Base-by-base conservation (phyloP, 805 yeast genomes). In the Jamesozyma rosinii region DNA sequence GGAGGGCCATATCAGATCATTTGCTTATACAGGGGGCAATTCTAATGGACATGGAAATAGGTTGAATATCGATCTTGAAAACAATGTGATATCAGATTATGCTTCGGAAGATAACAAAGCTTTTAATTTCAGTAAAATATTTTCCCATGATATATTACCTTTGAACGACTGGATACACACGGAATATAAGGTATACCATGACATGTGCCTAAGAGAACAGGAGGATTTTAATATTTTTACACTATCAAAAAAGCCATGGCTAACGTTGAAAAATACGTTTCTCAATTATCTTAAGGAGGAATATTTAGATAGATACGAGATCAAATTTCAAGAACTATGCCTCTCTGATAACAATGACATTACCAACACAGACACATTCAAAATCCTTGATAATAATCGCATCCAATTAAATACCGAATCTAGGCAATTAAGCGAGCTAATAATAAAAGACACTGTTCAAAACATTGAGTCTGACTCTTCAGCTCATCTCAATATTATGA, bases 1-100 rank as follows among this genome's bases (percentile, higher is more conserved):
- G 21, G 47, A 53, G 19, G 69, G 69, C 1, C 55, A 53, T 20
- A 52, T 66, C 4, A 53, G 72, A 15, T 58, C 55, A 32, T 57
- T 58, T 38, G 57, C 54, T 5, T 61, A 57, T 30, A 42, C 54
- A 35, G 17, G 10, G 4, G 35, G 20, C 10, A 32, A 11, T 32
- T 30, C 14, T 27, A 19, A 13, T 6, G 17, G 8, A 20, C 13
- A 36, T 13, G 29, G 15, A 5, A n/a, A 36, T 3, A 9, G n/a
- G 6, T 14, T 22, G 5, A 22, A 21, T 8, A 42, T 57, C 10
- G 56, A 60, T 38, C 54, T 50, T 38, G 44, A 49, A 4, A 44
- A 46, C 17, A 47, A 45, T 34, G 38, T 38, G 13, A 46, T 54
- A 1, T 13, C 37, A 10, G 38, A 33, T 11, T 18, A 35, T 15